These are phyloP conservation scores for Sicyos edulis DNA, from an alignment of 306 rosid species.

Conservation along the genomic window DNA sequence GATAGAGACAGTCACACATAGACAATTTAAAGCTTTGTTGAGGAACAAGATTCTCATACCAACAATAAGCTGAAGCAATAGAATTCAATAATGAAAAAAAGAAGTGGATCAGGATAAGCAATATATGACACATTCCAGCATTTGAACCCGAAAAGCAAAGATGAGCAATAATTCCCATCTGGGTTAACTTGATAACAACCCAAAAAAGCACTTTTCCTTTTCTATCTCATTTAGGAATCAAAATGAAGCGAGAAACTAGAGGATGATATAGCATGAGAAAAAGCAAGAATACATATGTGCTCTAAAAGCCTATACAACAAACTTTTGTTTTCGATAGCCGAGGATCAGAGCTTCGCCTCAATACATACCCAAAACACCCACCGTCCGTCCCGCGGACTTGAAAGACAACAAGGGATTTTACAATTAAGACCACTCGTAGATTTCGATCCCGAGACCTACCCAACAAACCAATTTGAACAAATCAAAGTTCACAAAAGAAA, in stretches of 20 bases:
- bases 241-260: slow-evolving; percentile 21
- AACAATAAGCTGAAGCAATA: background rate
- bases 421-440: too few species aligned
- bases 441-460: background rate
- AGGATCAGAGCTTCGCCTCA: too few species aligned
- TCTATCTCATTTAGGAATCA: slow-evolving; percentile 21
- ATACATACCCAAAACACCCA: too few species aligned
- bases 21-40: background rate
- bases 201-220: slow-evolving; percentile 16
- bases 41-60: slow-evolving; percentile 7
- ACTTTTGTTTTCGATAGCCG: too few species aligned
- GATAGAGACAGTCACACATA: too few species aligned
- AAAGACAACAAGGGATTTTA: too few species aligned
- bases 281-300: slow-evolving; percentile 17
- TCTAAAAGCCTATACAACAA: background rate
- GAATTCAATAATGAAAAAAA: slow-evolving; percentile 3
- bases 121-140: slow-evolving; percentile 18
- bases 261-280: slow-evolving; percentile 7
- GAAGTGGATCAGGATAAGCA: slow-evolving; percentile 3
- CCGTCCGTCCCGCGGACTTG: too few species aligned
- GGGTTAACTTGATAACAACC: slow-evolving; percentile 36
- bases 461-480: slow-evolving; percentile 24
- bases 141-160: slow-evolving; percentile 26
- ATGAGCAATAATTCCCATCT: slow-evolving; percentile 37
- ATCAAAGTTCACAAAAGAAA: slow-evolving; percentile 40